Base-by-base conservation (phyloP, 257 asterid genomes). In the Nicotiana obtusifolia region DNA sequence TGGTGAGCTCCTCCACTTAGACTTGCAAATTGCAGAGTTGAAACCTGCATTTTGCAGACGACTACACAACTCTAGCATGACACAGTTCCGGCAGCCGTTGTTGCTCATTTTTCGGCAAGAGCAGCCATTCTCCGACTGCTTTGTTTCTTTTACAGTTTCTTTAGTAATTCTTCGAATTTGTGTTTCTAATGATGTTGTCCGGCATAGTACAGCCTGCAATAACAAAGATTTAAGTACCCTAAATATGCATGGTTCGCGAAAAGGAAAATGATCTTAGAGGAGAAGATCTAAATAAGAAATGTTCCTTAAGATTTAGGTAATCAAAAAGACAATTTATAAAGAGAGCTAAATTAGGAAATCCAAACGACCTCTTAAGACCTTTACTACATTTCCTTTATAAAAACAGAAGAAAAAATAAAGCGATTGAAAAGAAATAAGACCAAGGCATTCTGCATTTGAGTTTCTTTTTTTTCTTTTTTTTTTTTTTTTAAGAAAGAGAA, bases 1-100 rank as follows among this genome's bases (percentile, higher is more conserved):
- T 1, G 88, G 78, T 3, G 97, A 91, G 87, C 93, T 94, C 80
- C 60, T 92, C 99, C 99, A 95, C 85, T 94, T 95, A 68, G 99
- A 93, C 83, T 90, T 95, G 92, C 99, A 94, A 85, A 93, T 91
- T 14, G 96, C 95, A 35, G 92, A 81, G 53, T 94, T 84, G 56
- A 88, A 92, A 69, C 95, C 96, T 1, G 88, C 93, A 56, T 65
- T 84, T 69, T 87, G 95, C 49, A 95, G 88, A 35, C 94, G 91
- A 60, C 88, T 81, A 86, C 94, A 89, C 24, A 92, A 88, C 82
- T 57, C 91, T 84, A 88, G 89, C 99, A 92, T 92, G 13, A 87
- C 84, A 52, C 99, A 95, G 84, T 77, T 88, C 87, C 92, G 91
- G 95, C 99, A 95, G 20, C 89, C 87, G n/a, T 66, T 30, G 10